These are phyloP conservation scores for Aspergillus tanneri DNA, from an alignment of 2,329 filamentous ascomycete genomes.

Conservation along the genomic window DNA sequence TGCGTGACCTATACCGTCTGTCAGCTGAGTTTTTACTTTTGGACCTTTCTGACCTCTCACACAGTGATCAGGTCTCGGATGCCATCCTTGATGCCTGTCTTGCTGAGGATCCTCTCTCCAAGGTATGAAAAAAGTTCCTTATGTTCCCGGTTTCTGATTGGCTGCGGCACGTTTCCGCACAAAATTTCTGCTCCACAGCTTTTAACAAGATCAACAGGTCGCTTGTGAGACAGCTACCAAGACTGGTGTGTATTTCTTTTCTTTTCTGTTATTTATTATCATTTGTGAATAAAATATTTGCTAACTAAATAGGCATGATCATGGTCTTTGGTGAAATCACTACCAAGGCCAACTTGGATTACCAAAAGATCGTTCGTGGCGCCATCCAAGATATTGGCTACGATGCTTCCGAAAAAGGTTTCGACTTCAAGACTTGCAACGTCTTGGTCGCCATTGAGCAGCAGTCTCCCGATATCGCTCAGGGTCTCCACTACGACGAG, in stretches of 20 bases:
- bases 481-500: conserved; percentile 97
- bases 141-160: conserved; percentile 10
- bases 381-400: conserved; percentile 99
- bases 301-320: conserved; percentile 63
- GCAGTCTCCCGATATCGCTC: conserved; percentile 97
- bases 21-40: conserved; percentile 8
- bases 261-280: not conserved
- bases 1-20: conserved; percentile 37
- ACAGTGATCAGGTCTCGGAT: conserved; percentile 91
- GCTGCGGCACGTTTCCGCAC: conserved; percentile 9
- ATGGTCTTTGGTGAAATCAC: conserved; percentile 99
- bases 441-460: conserved; percentile 98
- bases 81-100: conserved; percentile 98
- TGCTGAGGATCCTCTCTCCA: conserved; percentile 90
- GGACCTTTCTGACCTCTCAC: conserved; percentile 19
- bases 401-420: conserved; percentile 94
- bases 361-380: conserved; percentile 93
- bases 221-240: conserved; percentile 99
- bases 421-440: conserved; percentile 99
- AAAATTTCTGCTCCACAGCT: conserved; percentile 5
- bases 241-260: conserved; percentile 76
- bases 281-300: not conserved
- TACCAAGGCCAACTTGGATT: conserved; percentile 92
- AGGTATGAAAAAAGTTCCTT: conserved; percentile 51
- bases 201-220: conserved; percentile 49